Evolutionary conservation across 2,329 filamentous ascomycete species (phyloP).

Genomic region (Aspergillus sp.): DNA sequence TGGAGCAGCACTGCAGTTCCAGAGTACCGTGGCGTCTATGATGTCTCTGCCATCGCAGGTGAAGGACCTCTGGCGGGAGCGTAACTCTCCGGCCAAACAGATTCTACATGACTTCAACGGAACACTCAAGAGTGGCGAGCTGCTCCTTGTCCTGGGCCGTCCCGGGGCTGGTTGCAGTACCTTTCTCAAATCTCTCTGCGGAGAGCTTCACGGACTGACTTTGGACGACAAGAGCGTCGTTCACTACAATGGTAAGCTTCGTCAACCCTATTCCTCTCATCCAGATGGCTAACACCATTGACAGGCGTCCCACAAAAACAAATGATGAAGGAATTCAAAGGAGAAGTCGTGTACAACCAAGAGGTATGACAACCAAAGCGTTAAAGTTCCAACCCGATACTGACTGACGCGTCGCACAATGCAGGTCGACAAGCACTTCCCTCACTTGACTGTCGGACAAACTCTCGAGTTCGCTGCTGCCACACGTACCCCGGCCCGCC

Average conservation of each 20-base stretch:
- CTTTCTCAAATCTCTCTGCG: slow-evolving; percentile 72
- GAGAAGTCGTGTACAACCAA: slow-evolving; percentile 31
- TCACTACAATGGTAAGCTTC: slow-evolving; percentile 63
- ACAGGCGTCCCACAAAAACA: slow-evolving; percentile 13
- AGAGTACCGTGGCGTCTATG: slow-evolving; percentile 15
- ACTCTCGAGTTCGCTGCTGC: slow-evolving; percentile 69
- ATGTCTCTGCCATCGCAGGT: slow-evolving; percentile 11
- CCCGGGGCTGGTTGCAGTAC: slow-evolving; percentile 59
- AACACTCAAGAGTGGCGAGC: slow-evolving; percentile 46
- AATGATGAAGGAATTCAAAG: slow-evolving; percentile 32
- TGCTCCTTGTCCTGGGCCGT: slow-evolving; percentile 46
- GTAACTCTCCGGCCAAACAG: slow-evolving; percentile 17
- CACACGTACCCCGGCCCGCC: slow-evolving; percentile 45
- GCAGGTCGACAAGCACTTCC: slow-evolving; percentile 63
- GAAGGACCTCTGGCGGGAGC: slow-evolving; percentile 5
- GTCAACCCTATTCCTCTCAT: neutral
- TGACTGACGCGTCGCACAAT: slow-evolving; percentile 62
- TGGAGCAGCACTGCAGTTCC: slow-evolving; percentile 20
- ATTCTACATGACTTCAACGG: slow-evolving; percentile 58
- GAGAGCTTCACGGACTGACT: slow-evolving; percentile 71
- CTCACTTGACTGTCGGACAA: slow-evolving; percentile 58
- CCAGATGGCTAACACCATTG: slow-evolving; percentile 5
- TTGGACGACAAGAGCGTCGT: slow-evolving; percentile 63
- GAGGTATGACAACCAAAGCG: slow-evolving; percentile 34
- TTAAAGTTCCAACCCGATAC: slow-evolving; percentile 69